Evolutionary conservation across 352 stramenopile genomes (phyloP), one percentile per base, ranked within the genome.

Genomic region (Globisporangium heterothallicum): DNA sequence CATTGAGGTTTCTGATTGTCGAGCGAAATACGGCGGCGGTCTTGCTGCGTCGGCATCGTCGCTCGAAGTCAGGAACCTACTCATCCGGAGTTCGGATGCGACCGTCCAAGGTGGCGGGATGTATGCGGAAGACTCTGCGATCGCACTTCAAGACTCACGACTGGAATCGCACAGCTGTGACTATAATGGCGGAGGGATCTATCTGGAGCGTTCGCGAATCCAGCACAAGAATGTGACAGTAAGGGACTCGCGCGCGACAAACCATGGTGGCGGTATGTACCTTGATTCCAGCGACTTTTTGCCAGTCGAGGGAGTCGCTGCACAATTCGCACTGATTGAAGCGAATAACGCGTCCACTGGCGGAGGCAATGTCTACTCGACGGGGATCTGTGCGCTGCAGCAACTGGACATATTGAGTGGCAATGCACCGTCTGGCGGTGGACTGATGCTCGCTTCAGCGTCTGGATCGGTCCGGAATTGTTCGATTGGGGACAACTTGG

Each of bases 251-350:
- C 0, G 50, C 30, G 30, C 49, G 16, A 72, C 61, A 6, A 42
- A 21, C 5, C 22, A 35, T 43, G 78, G 78, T 6, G 78, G 73
- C 1, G 78, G 73, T 0, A 10, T 73, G 3, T 76, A 72, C 32
- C 5, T 81, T 7, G 26, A 52, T 4, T 16, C 48, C 14, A 71
- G 58, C 10, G 52, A 42, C 3, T 42, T 73, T 5, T 16, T 52
- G 5, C 44, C 46, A 6, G 16, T 50, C 3, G 12, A 22, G 34
- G n/a, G n/a, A 16, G 18, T 13, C 10, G 16, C 8, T 2, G 30
- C 43, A 9, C 27, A 27, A 7, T 36, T 40, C 27, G 49, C 57
- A 8, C 32, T 34, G 1, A 21, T 51, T 1, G 19, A 12, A 14
- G 42, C 14, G 4, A 64, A 64, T 25, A 43, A 22, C 42, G 58